These are phyloP conservation scores for Athelia psychrophila DNA, from an alignment of 1,284 basidiomycete species.

Conservation along the genomic window DNA sequence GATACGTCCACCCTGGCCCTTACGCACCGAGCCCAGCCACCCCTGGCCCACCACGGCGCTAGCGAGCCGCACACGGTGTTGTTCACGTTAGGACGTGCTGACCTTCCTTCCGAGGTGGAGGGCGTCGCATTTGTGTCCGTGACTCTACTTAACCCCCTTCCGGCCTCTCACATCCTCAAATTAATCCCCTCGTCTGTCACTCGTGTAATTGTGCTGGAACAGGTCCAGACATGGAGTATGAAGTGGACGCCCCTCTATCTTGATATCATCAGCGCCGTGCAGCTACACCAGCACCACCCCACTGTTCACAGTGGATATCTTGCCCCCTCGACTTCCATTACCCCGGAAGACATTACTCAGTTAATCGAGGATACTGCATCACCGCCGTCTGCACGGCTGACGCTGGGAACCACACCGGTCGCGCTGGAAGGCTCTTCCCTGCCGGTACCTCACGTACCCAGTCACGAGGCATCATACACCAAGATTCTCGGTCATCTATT, in stretches of 20 bases:
- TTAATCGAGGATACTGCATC: slow-evolving; percentile 42
- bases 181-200: slow-evolving; percentile 65
- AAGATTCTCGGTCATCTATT: slow-evolving; percentile 87
- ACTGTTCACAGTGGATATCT: slow-evolving; percentile 61
- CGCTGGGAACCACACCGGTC: slow-evolving; percentile 36
- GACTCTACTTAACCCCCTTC: slow-evolving; percentile 75
- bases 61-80: slow-evolving; percentile 63
- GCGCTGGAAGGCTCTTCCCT: slow-evolving; percentile 16
- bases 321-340: slow-evolving; percentile 44
- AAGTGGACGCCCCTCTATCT: slow-evolving; percentile 91
- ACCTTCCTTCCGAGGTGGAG: slow-evolving; percentile 43
- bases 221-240: slow-evolving; percentile 69
- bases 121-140: slow-evolving; percentile 68
- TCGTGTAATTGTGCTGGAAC: slow-evolving; percentile 85
- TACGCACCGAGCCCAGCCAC: slow-evolving; percentile 58
- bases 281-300: slow-evolving; percentile 52
- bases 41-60: slow-evolving; percentile 44
- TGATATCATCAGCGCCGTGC: slow-evolving; percentile 76
- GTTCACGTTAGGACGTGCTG: slow-evolving; percentile 66
- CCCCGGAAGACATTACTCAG: slow-evolving; percentile 42
- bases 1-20: slow-evolving; percentile 61
- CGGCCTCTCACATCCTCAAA: slow-evolving; percentile 59
- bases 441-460: slow-evolving; percentile 63
- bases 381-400: slow-evolving; percentile 38
- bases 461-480: slow-evolving; percentile 91